Evolutionary conservation across 352 stramenopile species (phyloP).

Genomic region (Phytophthora nicotianae): DNA sequence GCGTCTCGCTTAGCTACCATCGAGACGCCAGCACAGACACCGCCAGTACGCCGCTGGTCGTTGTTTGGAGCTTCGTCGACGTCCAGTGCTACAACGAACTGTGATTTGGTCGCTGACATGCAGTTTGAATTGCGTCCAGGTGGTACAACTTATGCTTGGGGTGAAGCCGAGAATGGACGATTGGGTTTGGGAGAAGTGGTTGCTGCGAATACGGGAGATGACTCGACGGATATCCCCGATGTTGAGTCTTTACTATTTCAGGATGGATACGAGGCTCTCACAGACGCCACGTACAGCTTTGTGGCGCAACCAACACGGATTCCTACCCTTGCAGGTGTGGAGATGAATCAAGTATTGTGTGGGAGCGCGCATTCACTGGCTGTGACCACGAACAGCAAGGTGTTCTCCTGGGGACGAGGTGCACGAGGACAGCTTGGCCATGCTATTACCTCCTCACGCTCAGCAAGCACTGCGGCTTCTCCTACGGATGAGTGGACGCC

Average conservation of each 20-base stretch:
- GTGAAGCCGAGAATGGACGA: conserved; percentile 59
- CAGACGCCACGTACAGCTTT: conserved; percentile 65
- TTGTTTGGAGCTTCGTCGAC: conserved; percentile 17
- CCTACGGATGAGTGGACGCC: conserved; percentile 49
- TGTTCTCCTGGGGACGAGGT: conserved; percentile 71
- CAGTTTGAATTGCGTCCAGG: conserved; percentile 51
- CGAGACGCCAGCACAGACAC: conserved; percentile 2
- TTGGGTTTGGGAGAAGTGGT: conserved; percentile 50
- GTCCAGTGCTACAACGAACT: conserved; percentile 19
- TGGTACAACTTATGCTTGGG: conserved; percentile 73
- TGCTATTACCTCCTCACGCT: not conserved
- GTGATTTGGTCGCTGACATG: conserved; percentile 53
- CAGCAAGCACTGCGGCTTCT: conserved; percentile 1
- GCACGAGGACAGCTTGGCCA: conserved; percentile 53
- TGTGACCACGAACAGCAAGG: conserved; percentile 48
- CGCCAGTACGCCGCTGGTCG: conserved; percentile 12
- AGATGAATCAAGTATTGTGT: conserved; percentile 55
- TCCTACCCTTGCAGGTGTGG: conserved; percentile 48
- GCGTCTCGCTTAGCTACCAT: conserved; percentile 21
- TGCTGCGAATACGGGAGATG: not conserved
- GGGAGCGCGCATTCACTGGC: conserved; percentile 61
- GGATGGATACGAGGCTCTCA: conserved; percentile 77
- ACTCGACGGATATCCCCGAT: not conserved
- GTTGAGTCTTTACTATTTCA: conserved; percentile 33
- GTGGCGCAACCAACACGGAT: conserved; percentile 48